Conservation (phyloP, 163 green algal species). For the Coccomyxa subellipsoidea region DNA sequence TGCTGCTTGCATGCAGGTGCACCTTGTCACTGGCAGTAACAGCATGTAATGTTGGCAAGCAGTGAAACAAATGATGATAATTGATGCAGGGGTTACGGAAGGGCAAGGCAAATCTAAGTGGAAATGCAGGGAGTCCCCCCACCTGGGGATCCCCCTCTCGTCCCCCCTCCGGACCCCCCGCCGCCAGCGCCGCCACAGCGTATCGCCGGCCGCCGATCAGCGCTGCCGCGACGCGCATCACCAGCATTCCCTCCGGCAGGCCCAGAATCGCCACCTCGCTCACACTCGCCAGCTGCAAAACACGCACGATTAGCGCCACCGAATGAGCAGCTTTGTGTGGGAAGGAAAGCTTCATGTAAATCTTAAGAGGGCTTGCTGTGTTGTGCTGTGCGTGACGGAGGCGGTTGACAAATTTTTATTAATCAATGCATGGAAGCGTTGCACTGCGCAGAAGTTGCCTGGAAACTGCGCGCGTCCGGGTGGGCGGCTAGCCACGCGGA, state of each 20-base stretch:
- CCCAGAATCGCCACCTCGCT: background rate
- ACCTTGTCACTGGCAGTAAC: too few species aligned
- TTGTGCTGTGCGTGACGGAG: too few species aligned
- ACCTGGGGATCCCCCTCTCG: background rate
- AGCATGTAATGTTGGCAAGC: too few species aligned
- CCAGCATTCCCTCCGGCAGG: background rate
- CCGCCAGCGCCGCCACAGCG: constrained; percentile 5
- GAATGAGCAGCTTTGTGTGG: too few species aligned
- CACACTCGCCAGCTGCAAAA: background rate
- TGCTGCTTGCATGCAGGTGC: too few species aligned
- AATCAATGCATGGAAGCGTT: background rate
- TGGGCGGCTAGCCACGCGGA: constrained; percentile 14
- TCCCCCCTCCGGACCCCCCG: background rate
- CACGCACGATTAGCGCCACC: background rate
- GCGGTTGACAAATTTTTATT: too few species aligned
- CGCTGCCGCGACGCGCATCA: constrained; percentile 3
- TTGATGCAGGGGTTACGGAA: too few species aligned
- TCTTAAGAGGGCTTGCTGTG: too few species aligned
- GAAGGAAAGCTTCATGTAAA: too few species aligned
- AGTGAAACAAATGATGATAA: too few species aligned
- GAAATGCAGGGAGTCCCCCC: too few species aligned
- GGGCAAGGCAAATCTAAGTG: too few species aligned
- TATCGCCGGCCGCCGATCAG: constrained; percentile 7
- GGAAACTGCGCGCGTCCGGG: constrained; percentile 4
- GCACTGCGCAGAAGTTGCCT: background rate